A percentile compares a stretch with the other conserved stretches of the same genome.
Conservation (phyloP, 352 stramenopile genomes). For the Globisporangium rhizosaccharum region DNA sequence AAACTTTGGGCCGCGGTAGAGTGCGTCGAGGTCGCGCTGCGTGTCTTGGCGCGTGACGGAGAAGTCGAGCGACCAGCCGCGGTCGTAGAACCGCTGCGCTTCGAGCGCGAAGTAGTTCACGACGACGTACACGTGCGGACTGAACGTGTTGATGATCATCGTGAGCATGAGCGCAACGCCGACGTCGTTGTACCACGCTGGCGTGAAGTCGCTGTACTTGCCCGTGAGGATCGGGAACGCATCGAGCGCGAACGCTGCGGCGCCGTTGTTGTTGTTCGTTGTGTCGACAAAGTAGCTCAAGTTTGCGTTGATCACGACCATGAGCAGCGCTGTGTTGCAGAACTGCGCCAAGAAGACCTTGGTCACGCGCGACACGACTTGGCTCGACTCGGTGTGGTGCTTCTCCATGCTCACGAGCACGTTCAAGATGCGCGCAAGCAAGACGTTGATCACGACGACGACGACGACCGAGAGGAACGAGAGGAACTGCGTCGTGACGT, state of each 20-base stretch:
- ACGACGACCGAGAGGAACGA: constrained; percentile 61
- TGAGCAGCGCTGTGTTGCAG: constrained; percentile 73
- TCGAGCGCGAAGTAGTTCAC: constrained; percentile 51
- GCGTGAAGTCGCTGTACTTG: constrained; percentile 77
- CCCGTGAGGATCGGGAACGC: constrained; percentile 53
- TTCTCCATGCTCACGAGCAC: constrained; percentile 70
- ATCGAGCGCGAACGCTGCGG: constrained; percentile 20
- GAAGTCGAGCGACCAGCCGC: constrained; percentile 59
- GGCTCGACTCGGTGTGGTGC: constrained; percentile 69
- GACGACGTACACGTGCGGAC: constrained; percentile 56
- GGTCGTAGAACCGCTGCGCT: constrained; percentile 47
- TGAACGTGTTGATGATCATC: constrained; percentile 80
- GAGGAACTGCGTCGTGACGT: constrained; percentile 60
- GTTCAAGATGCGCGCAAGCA: constrained; percentile 62
- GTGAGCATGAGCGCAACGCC: constrained; percentile 78
- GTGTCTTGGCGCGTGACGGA: constrained; percentile 69
- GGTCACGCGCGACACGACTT: constrained; percentile 63
- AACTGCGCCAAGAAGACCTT: constrained; percentile 82
- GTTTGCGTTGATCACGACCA: constrained; percentile 82
- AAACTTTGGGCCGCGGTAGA: constrained; percentile 76
- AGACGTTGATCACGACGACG: constrained; percentile 63
- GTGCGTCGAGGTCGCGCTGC: constrained; percentile 70
- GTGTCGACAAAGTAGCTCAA: constrained; percentile 54
- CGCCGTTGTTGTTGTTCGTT: not conserved
- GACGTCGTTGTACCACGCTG: constrained; percentile 74